Percentiles rank a stretch among this genome's conserved stretches.
Conservation (phyloP, 768 basidiomycete species). For the Coprinopsis marcescibilis region DNA sequence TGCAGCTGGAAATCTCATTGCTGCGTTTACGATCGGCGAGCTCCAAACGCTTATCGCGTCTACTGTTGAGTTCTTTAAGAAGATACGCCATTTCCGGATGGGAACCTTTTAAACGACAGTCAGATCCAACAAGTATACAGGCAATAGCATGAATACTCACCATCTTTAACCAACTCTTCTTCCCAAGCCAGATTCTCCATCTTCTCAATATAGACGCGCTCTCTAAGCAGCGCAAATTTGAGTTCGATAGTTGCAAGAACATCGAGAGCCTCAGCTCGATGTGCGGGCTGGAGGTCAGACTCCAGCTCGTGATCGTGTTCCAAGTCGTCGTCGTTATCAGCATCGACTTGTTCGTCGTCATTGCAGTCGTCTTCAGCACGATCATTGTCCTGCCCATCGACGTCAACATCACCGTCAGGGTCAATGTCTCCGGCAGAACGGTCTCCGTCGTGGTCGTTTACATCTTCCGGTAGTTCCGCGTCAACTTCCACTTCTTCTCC, state of each 20-base stretch:
- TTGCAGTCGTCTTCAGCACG: constrained; percentile 10
- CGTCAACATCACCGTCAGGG: constrained; percentile 18
- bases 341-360: constrained; percentile 33
- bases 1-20: constrained; percentile 59
- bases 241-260: constrained; percentile 87
- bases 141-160: constrained; percentile 36
- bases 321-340: constrained; percentile 25
- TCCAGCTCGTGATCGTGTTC: constrained; percentile 26
- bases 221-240: constrained; percentile 83
- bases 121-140: constrained; percentile 3
- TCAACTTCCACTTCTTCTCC: constrained; percentile 17
- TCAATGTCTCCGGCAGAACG: constrained; percentile 20
- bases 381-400: constrained; percentile 25
- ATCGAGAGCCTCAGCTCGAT: constrained; percentile 84
- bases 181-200: constrained; percentile 91
- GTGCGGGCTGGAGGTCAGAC: constrained; percentile 69
- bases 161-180: constrained; percentile 70
- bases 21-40: constrained; percentile 71
- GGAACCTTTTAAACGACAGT: constrained; percentile 41
- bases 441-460: constrained; percentile 8
- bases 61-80: constrained; percentile 68
- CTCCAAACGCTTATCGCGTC: constrained; percentile 77
- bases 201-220: constrained; percentile 87
- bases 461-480: constrained; percentile 21
- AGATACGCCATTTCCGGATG: constrained; percentile 87